These are phyloP conservation scores for Thymus mandschuricus DNA, from an alignment of 257 asterid genomes.

Conservation along the genomic window DNA sequence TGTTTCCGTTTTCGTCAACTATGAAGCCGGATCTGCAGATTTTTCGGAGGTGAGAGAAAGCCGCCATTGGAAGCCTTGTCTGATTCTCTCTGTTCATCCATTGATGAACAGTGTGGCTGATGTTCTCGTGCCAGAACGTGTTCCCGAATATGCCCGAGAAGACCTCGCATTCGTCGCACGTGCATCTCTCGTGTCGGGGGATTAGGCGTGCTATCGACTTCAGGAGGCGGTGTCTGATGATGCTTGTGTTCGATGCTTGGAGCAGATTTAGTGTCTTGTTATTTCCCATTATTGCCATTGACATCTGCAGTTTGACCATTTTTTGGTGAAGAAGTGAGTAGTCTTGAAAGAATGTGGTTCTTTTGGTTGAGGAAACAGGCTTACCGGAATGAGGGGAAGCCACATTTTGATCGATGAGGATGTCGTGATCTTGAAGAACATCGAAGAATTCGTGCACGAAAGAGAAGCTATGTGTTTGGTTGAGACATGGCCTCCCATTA, in stretches of 20 bases:
- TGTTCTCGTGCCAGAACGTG: conserved; percentile 57
- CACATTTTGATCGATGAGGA: conserved; percentile 55
- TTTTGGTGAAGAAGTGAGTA: background rate
- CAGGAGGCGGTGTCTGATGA: conserved; percentile 39
- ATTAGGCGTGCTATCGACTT: conserved; percentile 49
- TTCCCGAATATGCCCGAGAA: conserved; percentile 66
- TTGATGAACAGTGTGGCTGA: conserved; percentile 44
- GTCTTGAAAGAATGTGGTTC: background rate
- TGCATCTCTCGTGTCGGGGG: conserved; percentile 63
- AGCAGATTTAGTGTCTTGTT: conserved; percentile 44
- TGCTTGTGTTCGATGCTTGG: conserved; percentile 34
- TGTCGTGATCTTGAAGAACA: conserved; percentile 57
- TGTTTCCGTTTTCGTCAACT: conserved; percentile 45
- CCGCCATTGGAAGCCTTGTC: conserved; percentile 51
- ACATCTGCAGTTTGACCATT: conserved; percentile 34
- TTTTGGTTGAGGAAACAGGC: background rate
- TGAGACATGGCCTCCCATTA: conserved; percentile 61
- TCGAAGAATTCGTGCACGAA: conserved; percentile 60
- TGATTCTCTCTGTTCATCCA: conserved; percentile 49
- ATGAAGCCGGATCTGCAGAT: conserved; percentile 53
- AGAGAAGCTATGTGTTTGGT: conserved; percentile 53
- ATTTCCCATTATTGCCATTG: conserved; percentile 57
- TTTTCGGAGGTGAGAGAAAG: conserved; percentile 57
- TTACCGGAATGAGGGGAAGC: conserved; percentile 64
- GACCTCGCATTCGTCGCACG: conserved; percentile 57